Evolutionary conservation across 2,329 filamentous ascomycete genomes (phyloP).

Genomic region (Diaporthe caulivora): DNA sequence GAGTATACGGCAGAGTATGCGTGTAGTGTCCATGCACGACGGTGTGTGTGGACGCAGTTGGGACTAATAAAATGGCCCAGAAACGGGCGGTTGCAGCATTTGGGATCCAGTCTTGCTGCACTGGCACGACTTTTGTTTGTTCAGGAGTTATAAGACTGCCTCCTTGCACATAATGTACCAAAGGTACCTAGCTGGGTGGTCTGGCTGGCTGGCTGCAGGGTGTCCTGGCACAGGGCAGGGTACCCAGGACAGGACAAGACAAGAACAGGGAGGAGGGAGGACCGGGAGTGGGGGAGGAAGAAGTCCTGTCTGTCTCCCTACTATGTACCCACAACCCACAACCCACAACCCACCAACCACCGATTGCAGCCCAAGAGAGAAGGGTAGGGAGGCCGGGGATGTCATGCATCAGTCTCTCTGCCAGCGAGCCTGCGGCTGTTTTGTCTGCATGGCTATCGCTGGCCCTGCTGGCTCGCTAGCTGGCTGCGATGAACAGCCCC

Average conservation of each 20-base stretch:
- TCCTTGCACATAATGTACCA: too few relatives aligned
- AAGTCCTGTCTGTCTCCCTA: neutral
- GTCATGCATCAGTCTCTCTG: neutral
- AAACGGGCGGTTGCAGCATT: constrained; percentile 1
- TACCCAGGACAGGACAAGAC: neutral
- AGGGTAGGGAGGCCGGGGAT: neutral
- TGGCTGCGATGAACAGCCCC: neutral
- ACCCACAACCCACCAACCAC: too few relatives aligned
- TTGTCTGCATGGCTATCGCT: too few relatives aligned
- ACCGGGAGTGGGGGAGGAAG: neutral
- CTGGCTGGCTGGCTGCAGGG: neutral
- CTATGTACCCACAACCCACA: too few relatives aligned
- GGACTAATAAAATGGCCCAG: constrained; percentile 6
- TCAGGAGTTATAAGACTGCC: too few relatives aligned
- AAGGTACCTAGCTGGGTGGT: neutral
- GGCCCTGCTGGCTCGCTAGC: too few relatives aligned
- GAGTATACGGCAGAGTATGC: neutral
- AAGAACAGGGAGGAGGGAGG: neutral
- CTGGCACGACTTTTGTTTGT: neutral
- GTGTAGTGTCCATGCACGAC: constrained; percentile 7
- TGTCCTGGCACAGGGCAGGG: too few relatives aligned
- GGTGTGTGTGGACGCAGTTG: neutral
- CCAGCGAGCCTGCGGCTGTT: neutral
- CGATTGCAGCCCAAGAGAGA: constrained; percentile 11
- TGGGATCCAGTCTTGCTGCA: constrained; percentile 11